Conservation (phyloP, 2,329 filamentous ascomycete species). For the Orbilia quercus region DNA sequence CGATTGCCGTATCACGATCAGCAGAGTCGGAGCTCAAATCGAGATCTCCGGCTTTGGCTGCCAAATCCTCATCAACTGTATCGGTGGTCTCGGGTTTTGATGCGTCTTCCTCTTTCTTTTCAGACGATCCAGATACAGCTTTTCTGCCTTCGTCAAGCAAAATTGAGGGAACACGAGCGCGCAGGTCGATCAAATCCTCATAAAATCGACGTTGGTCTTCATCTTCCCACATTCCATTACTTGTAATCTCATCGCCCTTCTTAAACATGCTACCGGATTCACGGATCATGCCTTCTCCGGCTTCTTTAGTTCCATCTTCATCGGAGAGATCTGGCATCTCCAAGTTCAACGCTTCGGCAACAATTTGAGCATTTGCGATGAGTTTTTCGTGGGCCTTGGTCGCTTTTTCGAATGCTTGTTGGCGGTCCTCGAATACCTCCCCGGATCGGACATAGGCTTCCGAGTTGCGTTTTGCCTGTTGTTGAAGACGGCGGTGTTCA, state of each 20-base stretch:
- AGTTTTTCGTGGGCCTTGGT: slow-evolving; percentile 92
- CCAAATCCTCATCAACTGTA: slow-evolving; percentile 77
- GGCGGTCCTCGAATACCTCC: slow-evolving; percentile 96
- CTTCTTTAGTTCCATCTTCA: slow-evolving; percentile 75
- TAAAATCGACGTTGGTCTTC: slow-evolving; percentile 98
- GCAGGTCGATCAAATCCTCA: slow-evolving; percentile 93
- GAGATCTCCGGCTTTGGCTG: slow-evolving; percentile 66
- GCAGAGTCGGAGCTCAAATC: slow-evolving; percentile 70
- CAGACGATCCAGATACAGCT: slow-evolving; percentile 63
- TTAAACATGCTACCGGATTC: slow-evolving; percentile 60
- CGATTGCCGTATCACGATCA: slow-evolving; percentile 91
- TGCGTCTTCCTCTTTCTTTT: slow-evolving; percentile 69
- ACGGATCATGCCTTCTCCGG: slow-evolving; percentile 77
- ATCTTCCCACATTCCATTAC: slow-evolving; percentile 96
- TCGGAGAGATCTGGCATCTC: slow-evolving; percentile 96
- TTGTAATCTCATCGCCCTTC: slow-evolving; percentile 83
- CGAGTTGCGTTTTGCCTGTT: slow-evolving; percentile 91
- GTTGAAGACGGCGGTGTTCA: slow-evolving; percentile 89
- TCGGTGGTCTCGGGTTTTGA: slow-evolving; percentile 65
- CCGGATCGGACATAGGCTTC: slow-evolving; percentile 98
- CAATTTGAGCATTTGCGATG: slow-evolving; percentile 85
- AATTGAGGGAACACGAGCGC: slow-evolving; percentile 93
- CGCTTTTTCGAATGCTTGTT: slow-evolving; percentile 94
- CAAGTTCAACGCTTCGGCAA: slow-evolving; percentile 85
- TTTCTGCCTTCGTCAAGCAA: slow-evolving; percentile 94